A percentile compares a stretch with the other conserved stretches of the same genome.
These are phyloP conservation scores for Eucalyptus shirleyi DNA, from an alignment of 345 rosid species.

Conservation along the genomic window DNA sequence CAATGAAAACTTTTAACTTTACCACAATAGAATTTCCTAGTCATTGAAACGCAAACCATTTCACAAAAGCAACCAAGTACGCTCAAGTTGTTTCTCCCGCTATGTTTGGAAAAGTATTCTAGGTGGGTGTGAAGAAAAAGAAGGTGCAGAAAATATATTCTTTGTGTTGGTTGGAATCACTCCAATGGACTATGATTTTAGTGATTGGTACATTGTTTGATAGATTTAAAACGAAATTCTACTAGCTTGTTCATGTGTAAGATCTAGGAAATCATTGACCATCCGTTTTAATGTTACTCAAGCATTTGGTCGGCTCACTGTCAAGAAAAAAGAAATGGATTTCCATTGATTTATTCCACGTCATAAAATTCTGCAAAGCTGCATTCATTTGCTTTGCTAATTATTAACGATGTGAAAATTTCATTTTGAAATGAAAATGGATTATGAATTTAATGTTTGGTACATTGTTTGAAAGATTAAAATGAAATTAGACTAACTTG, in stretches of 20 bases:
- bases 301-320: not conserved
- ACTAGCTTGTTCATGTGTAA: not conserved
- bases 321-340: not conserved
- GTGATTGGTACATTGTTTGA: not conserved
- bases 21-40: too few relatives aligned
- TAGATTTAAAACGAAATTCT: not conserved
- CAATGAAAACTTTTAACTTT: too few relatives aligned
- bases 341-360: not conserved
- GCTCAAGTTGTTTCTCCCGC: not conserved
- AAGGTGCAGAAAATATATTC: not conserved
- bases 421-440: too few relatives aligned
- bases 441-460: too few relatives aligned
- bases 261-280: not conserved
- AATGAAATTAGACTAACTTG: too few relatives aligned
- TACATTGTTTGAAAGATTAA: too few relatives aligned
- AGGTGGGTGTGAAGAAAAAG: not conserved
- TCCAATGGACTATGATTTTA: not conserved
- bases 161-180: not conserved
- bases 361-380: too few relatives aligned
- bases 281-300: not conserved
- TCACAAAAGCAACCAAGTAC: too few relatives aligned
- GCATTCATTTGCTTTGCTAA: too few relatives aligned
- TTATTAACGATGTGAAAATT: too few relatives aligned
- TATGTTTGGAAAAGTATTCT: not conserved
- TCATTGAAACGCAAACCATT: too few relatives aligned